Evolutionary conservation across 805 yeast genomes (phyloP).

Genomic region (Candida coquimbonensis): DNA sequence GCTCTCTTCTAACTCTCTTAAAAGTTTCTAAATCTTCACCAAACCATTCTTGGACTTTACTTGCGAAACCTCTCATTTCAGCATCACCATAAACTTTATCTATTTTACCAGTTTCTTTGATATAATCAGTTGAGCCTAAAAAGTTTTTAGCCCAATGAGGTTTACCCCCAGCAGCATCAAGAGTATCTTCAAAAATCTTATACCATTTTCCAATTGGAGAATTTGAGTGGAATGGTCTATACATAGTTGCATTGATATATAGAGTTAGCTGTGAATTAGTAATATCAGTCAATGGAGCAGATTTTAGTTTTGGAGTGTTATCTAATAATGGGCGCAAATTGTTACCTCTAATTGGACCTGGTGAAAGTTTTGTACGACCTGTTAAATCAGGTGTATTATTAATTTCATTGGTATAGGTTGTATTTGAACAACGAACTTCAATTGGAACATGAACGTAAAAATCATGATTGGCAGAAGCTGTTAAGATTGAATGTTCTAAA

Average conservation of each 20-base stretch:
- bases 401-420: conserved; percentile 36
- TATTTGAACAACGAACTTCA: conserved; percentile 90
- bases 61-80: conserved; percentile 75
- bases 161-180: conserved; percentile 76
- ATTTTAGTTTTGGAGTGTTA: conserved; percentile 61
- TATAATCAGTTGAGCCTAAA: conserved; percentile 45
- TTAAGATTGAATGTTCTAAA: conserved; percentile 53
- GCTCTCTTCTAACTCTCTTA: conserved; percentile 54
- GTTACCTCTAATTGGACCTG: conserved; percentile 85
- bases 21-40: conserved; percentile 60
- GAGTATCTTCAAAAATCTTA: conserved; percentile 69
- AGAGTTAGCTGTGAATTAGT: conserved; percentile 74
- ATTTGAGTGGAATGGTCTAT: conserved; percentile 80
- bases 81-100: conserved; percentile 45
- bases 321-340: conserved; percentile 76
- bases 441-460: conserved; percentile 92
- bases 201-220: conserved; percentile 79
- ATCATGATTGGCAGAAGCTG: conserved; percentile 52
- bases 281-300: conserved; percentile 38
- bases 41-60: conserved; percentile 68
- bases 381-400: conserved; percentile 39
- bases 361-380: conserved; percentile 42
- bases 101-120: conserved; percentile 22
- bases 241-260: conserved; percentile 90
- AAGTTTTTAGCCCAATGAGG: conserved; percentile 99